Evolutionary conservation across 768 basidiomycete species (phyloP).

Genomic region (Collybia mongolica): DNA sequence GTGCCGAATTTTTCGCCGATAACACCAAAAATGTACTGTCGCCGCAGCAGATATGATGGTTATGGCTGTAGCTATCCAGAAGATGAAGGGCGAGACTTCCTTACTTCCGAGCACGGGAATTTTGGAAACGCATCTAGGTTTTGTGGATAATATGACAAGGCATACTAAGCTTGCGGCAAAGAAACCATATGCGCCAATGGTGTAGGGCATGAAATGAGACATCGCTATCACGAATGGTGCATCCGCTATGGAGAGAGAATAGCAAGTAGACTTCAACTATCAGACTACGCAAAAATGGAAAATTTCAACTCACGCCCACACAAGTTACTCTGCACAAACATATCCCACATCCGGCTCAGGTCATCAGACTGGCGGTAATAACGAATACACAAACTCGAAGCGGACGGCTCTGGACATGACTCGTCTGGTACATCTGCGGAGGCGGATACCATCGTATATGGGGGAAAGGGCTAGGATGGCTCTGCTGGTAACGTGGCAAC

Average conservation of each 20-base stretch:
- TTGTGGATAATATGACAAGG: too few species aligned
- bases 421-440: too few species aligned
- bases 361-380: constrained; percentile 13
- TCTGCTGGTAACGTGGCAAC: too few species aligned
- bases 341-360: constrained; percentile 1
- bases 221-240: constrained; percentile 10
- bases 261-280: background rate
- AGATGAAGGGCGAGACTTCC: background rate
- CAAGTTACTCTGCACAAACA: constrained; percentile 11
- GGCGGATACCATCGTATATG: too few species aligned
- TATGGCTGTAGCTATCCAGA: background rate
- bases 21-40: constrained; percentile 4
- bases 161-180: background rate
- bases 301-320: constrained; percentile 5
- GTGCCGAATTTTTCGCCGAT: background rate
- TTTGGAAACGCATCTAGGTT: too few species aligned
- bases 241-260: background rate
- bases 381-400: background rate
- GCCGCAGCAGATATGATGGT: background rate
- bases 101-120: background rate
- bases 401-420: too few species aligned
- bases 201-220: background rate
- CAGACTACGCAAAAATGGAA: background rate
- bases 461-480: too few species aligned
- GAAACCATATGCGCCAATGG: background rate